Conservation (phyloP, 441 rosid species). For the Jatropha multifida region DNA sequence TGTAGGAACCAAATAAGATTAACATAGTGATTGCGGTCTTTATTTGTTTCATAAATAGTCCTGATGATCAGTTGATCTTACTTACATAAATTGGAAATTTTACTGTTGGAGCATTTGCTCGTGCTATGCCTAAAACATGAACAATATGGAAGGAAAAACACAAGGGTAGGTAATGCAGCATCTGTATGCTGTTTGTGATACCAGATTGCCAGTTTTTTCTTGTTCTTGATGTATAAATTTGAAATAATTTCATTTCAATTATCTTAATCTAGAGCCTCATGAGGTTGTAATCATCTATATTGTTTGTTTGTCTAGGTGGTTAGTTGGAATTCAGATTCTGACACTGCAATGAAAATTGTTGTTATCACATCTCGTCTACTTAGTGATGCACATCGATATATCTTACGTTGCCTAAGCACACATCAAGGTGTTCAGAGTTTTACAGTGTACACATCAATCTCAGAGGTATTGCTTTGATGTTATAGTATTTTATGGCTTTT, state of each 20-base stretch:
- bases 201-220: conserved; percentile 10
- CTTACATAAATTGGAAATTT: not conserved
- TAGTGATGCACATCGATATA: conserved; percentile 91
- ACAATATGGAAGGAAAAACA: not conserved
- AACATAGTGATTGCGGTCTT: not conserved
- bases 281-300: conserved; percentile 17
- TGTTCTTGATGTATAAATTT: not conserved
- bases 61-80: not conserved
- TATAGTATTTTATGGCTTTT: conserved; percentile 9
- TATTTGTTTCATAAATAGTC: not conserved
- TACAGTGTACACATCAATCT: conserved; percentile 71
- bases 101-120: not conserved
- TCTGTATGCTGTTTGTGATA: not conserved
- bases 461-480: conserved; percentile 61
- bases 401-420: conserved; percentile 70
- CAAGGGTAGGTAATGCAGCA: not conserved
- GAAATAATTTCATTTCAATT: not conserved
- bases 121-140: not conserved
- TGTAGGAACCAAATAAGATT: not conserved
- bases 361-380: conserved; percentile 79
- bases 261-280: conserved; percentile 9
- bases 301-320: conserved; percentile 47
- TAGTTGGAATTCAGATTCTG: conserved; percentile 64
- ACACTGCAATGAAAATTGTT: conserved; percentile 49
- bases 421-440: conserved; percentile 53